Base-by-base conservation (phyloP, 164 flowering plant species). In the Tetracentron sinense region DNA sequence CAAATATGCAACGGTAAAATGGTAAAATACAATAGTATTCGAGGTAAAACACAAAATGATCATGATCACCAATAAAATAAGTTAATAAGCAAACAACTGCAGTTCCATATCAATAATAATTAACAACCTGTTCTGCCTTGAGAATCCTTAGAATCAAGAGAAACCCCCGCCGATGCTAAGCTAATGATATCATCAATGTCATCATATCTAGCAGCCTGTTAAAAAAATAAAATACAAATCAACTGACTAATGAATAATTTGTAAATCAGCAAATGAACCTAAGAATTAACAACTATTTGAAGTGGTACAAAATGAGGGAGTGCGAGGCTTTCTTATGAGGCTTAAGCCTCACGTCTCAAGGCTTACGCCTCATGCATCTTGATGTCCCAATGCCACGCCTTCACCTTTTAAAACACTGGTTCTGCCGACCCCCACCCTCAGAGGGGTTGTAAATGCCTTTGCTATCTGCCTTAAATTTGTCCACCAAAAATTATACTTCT, bases 181-280 rank as follows among this genome's bases (percentile, higher is more conserved):
- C 77, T 81, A 63, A 20, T 60, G 7, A 90, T n/a, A 68, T 90
- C 93, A 55, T 90, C 93, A 38, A 92, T 68, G 57, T 90, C 96
- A 57, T 80, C 81, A 73, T 90, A 92, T 69, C 98, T 84, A 63
- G 96, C 98, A 65, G 98, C 96, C 96, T 92, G 85, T 62, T n/a
- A 60, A 60, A 30, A 20, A 21, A 48, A 22, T 12, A 64, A 33
- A 22, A 23, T 4, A 4, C 44, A 38, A 38, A 16, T 8, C 44
- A 53, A 28, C 17, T 4, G 23, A 33, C 49, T 44, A 12, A 20
- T 14, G 44, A 25, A 42, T 42, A 8, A 25, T 51, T 7, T 22
- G 11, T 25, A 30, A 30, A 12, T 15, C 11, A 7, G 2, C 6
- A 56, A 56, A 28, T 8, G 44, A 54, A 54, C 11, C 57, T 54